Conservation (phyloP, 2,329 filamentous ascomycete genomes). For the Madurella mycetomatis region DNA sequence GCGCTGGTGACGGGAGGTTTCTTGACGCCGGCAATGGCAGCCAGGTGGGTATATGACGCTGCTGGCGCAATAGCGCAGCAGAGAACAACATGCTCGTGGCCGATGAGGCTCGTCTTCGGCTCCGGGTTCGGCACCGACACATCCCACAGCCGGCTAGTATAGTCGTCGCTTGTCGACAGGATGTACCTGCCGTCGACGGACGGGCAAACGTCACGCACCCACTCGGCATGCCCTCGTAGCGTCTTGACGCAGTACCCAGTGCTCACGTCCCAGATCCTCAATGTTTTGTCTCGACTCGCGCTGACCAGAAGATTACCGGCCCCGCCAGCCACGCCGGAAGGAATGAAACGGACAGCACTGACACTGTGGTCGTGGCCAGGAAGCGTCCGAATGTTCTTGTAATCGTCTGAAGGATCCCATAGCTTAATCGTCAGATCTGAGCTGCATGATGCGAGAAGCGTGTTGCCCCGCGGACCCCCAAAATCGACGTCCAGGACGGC, state of each 20-base stretch:
- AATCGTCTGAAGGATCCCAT: constrained; percentile 88
- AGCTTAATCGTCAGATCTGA: constrained; percentile 91
- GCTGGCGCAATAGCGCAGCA: constrained; percentile 85
- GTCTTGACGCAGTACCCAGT: constrained; percentile 92
- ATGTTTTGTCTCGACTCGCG: constrained; percentile 77
- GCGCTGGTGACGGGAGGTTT: constrained; percentile 71
- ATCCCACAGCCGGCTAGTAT: constrained; percentile 81
- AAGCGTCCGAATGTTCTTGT: constrained; percentile 90
- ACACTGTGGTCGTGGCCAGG: constrained; percentile 91
- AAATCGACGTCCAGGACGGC: constrained; percentile 86
- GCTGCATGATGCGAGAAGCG: constrained; percentile 74
- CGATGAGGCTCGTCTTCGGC: constrained; percentile 72
- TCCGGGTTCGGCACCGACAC: constrained; percentile 64
- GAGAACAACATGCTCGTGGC: constrained; percentile 81
- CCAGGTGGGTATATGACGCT: constrained; percentile 70
- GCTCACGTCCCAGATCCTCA: constrained; percentile 88
- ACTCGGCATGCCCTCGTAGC: constrained; percentile 78
- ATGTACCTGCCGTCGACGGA: constrained; percentile 80
- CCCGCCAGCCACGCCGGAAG: constrained; percentile 73
- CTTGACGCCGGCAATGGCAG: constrained; percentile 74
- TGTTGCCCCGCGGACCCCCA: constrained; percentile 76
- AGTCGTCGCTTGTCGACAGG: constrained; percentile 77
- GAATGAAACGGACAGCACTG: constrained; percentile 82
- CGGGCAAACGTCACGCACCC: constrained; percentile 85
- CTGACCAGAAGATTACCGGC: constrained; percentile 82